Conservation (phyloP, 2,329 filamentous ascomycete species). For the Pyricularia grisea region DNA sequence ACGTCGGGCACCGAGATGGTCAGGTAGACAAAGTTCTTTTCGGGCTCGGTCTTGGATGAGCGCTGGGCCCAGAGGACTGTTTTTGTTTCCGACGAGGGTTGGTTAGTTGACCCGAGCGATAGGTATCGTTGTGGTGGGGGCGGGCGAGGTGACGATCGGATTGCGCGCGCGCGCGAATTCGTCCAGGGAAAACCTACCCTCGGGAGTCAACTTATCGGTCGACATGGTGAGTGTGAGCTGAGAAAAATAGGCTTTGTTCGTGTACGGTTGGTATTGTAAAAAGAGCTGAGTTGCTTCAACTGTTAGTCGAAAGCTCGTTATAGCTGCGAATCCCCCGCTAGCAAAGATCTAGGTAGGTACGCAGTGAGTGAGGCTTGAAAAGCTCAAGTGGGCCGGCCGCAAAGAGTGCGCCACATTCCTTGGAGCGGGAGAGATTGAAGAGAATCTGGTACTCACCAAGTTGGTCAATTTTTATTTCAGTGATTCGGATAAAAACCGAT, state of each 20-base stretch:
- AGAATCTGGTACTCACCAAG: not conserved
- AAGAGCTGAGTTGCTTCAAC: not conserved
- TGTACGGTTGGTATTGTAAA: not conserved
- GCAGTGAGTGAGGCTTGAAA: not conserved
- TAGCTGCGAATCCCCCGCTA: not conserved
- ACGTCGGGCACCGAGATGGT: constrained; percentile 87
- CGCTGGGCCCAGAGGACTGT: constrained; percentile 97
- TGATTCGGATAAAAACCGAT: not conserved
- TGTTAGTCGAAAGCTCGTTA: not conserved
- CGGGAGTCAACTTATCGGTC: constrained; percentile 22
- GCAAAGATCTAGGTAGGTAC: not conserved
- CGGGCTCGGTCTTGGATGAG: constrained; percentile 67
- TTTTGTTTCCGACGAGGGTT: not conserved
- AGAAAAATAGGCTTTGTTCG: not conserved
- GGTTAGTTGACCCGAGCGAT: not conserved
- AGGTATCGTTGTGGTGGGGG: not conserved
- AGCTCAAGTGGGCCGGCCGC: not conserved
- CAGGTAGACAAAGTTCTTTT: constrained; percentile 92
- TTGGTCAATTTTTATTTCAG: not conserved
- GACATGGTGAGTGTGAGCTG: constrained; percentile 14
- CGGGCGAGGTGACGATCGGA: not conserved
- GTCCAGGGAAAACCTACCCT: constrained; percentile 23
- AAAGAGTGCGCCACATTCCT: not conserved
- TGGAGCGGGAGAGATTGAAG: not conserved
- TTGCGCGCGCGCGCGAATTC: not conserved